These are phyloP conservation scores for Spiraea crenata DNA, from an alignment of 331 rosid genomes.

Conservation along the genomic window DNA sequence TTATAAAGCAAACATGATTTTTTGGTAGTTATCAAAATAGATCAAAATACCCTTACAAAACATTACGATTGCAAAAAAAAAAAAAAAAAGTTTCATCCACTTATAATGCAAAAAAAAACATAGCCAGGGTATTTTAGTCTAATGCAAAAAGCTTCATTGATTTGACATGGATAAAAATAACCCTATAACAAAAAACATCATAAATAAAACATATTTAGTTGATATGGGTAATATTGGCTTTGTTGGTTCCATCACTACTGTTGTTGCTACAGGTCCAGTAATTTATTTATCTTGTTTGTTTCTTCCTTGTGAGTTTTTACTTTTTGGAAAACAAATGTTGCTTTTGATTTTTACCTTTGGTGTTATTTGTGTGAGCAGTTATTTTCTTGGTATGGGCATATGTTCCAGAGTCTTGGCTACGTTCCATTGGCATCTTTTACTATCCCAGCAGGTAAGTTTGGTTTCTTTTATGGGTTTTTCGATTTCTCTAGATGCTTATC, in stretches of 20 bases:
- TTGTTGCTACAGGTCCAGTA: slow-evolving; percentile 66
- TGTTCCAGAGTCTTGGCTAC: slow-evolving; percentile 85
- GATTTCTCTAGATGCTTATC: not conserved
- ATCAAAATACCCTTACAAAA: no score
- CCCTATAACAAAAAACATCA: no score
- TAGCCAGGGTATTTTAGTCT: no score
- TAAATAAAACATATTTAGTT: no score
- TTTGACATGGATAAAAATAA: no score
- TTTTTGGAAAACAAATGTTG: not conserved
- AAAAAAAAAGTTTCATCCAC: no score
- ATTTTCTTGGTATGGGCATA: slow-evolving; percentile 88
- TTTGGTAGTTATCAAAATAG: no score
- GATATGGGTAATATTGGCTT: no score
- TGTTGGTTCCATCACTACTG: slow-evolving; percentile 80
- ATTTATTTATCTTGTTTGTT: not conserved
- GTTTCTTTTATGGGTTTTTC: slow-evolving; percentile 8
- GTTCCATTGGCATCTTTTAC: slow-evolving; percentile 72
- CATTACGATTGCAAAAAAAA: no score
- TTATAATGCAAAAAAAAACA: no score
- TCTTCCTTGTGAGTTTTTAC: slow-evolving; percentile 2
- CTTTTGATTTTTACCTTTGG: not conserved
- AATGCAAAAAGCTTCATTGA: no score
- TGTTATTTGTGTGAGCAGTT: slow-evolving; percentile 39
- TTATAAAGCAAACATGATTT: no score
- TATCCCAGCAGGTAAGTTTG: slow-evolving; percentile 76